phyloP scores from a whole-genome alignment of 1,139 yeast species.

The Nakaseomyces uthaithaninus region DNA sequence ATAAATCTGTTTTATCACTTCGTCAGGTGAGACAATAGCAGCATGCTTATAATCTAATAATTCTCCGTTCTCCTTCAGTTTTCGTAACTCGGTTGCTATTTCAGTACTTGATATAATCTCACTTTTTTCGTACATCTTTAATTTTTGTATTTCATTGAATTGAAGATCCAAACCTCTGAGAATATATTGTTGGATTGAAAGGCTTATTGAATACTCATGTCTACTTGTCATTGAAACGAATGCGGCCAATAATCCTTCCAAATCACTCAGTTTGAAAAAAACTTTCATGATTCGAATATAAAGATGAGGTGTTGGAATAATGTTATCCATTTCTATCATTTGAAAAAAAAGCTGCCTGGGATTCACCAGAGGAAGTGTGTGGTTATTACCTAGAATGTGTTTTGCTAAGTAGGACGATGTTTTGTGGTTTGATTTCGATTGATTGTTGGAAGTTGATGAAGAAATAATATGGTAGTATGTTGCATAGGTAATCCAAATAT shows the following conservation, averaged over 20 bases:
- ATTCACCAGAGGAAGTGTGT: slow-evolving; percentile 3
- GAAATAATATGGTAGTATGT: slow-evolving; percentile 16
- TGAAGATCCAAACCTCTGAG: neutral
- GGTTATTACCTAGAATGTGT: slow-evolving; percentile 1
- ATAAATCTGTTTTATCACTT: neutral
- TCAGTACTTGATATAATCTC: neutral
- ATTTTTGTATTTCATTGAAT: neutral
- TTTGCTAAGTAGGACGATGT: slow-evolving; percentile 1
- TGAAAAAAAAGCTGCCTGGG: slow-evolving; percentile 15
- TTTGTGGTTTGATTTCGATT: neutral
- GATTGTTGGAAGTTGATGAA: neutral
- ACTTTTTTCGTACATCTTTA: too few relatives aligned
- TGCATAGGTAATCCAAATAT: slow-evolving; percentile 26
- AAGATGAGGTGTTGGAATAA: slow-evolving; percentile 18
- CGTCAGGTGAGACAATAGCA: neutral
- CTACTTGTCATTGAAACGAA: slow-evolving; percentile 16
- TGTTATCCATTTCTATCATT: slow-evolving; percentile 22
- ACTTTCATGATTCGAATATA: slow-evolving; percentile 18
- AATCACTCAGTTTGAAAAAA: slow-evolving; percentile 20
- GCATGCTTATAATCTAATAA: neutral
- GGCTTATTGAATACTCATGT: slow-evolving; percentile 14
- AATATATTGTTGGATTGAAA: neutral
- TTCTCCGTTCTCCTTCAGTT: neutral
- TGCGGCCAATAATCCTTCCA: slow-evolving; percentile 21
- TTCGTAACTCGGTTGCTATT: neutral